These are phyloP conservation scores for Aspergillus brasiliensis DNA, from an alignment of 2,329 filamentous ascomycete species.

Conservation along the genomic window DNA sequence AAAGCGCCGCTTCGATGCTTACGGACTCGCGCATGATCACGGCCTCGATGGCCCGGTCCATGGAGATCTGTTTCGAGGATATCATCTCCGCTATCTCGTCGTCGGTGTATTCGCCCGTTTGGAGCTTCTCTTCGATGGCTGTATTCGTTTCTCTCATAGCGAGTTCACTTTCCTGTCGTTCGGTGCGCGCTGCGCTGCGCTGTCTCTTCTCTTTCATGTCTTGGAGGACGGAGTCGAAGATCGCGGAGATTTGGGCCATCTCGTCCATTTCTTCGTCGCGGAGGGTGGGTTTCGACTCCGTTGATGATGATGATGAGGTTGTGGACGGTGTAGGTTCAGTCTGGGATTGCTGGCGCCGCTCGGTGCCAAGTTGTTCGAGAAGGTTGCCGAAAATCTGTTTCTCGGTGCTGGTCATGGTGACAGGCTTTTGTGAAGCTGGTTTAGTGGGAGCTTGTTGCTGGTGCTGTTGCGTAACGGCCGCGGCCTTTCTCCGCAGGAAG, in stretches of 20 bases:
- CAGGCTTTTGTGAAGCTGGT: neutral
- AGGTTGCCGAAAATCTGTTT: slow-evolving; percentile 18
- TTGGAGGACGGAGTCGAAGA: slow-evolving; percentile 28
- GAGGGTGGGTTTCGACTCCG: neutral
- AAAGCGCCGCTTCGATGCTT: slow-evolving; percentile 36
- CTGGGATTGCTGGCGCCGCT: slow-evolving; percentile 6
- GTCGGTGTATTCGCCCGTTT: neutral
- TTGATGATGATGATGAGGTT: neutral
- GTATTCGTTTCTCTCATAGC: neutral
- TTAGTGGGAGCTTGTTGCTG: neutral
- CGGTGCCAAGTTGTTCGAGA: slow-evolving; percentile 14
- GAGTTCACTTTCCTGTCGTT: neutral
- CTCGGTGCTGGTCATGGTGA: slow-evolving; percentile 20
- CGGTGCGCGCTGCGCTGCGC: neutral
- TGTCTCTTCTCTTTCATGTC: slow-evolving; percentile 16
- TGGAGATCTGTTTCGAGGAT: slow-evolving; percentile 18
- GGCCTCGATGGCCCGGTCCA: slow-evolving; percentile 26
- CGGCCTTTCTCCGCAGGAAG: slow-evolving; percentile 15
- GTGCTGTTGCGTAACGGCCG: neutral
- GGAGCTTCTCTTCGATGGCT: neutral
- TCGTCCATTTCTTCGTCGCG: slow-evolving; percentile 20
- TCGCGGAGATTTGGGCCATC: slow-evolving; percentile 27
- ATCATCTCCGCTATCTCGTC: slow-evolving; percentile 13
- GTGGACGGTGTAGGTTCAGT: neutral
- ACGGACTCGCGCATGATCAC: slow-evolving; percentile 33